Evolutionary conservation across 2,329 filamentous ascomycete genomes (phyloP).

Genomic region (Didymella glomerata): DNA sequence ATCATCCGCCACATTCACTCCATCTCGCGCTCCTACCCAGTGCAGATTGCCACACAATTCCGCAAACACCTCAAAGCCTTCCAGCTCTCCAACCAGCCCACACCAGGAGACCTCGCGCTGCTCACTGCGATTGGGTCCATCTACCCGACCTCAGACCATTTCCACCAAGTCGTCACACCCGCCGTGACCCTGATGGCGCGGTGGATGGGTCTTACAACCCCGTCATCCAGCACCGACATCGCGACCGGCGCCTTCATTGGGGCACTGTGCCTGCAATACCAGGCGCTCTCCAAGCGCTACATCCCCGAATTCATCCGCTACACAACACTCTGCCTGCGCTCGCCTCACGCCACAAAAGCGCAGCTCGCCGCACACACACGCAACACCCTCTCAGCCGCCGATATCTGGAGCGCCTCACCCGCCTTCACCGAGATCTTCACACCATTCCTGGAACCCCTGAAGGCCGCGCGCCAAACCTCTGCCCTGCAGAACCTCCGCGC

Average conservation of each 20-base stretch:
- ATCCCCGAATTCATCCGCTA: slow-evolving; percentile 89
- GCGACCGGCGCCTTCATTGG: slow-evolving; percentile 80
- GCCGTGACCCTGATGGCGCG: slow-evolving; percentile 84
- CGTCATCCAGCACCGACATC: slow-evolving; percentile 71
- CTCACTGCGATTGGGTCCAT: slow-evolving; percentile 83
- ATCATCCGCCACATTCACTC: slow-evolving; percentile 92
- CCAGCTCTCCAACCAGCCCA: slow-evolving; percentile 62
- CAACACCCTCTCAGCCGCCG: slow-evolving; percentile 72
- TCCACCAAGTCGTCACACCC: slow-evolving; percentile 93
- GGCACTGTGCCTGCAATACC: slow-evolving; percentile 82
- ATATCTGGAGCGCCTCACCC: slow-evolving; percentile 76
- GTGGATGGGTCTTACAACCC: slow-evolving; percentile 80
- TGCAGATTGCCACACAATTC: slow-evolving; percentile 80
- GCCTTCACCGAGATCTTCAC: slow-evolving; percentile 82
- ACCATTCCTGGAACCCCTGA: slow-evolving; percentile 59
- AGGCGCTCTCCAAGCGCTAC: slow-evolving; percentile 83
- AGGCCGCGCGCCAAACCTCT: slow-evolving; percentile 44
- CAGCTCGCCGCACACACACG: slow-evolving; percentile 69
- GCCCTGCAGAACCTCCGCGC: slow-evolving; percentile 69
- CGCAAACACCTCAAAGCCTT: slow-evolving; percentile 72
- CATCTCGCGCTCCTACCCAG: slow-evolving; percentile 82
- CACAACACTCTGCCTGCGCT: slow-evolving; percentile 72
- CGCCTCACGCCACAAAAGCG: slow-evolving; percentile 49
- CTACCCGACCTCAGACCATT: slow-evolving; percentile 96
- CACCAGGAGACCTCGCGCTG: slow-evolving; percentile 79